Evolutionary conservation across 306 rosid species (phyloP), one percentile per base, ranked within the genome.

Genomic region (Quercus engelmannii): DNA sequence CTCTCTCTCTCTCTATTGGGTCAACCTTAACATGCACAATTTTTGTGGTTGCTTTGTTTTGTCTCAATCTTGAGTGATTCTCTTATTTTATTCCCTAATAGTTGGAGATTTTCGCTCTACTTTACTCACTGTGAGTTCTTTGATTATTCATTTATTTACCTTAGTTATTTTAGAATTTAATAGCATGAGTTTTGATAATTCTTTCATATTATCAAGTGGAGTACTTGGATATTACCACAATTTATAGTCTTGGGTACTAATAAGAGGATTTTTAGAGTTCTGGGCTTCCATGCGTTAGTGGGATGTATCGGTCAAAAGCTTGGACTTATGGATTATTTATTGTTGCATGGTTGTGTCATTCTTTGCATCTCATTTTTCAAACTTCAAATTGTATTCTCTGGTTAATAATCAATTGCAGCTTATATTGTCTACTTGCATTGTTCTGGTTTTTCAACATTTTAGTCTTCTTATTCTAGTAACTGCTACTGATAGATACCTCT

Each of bases 271-370:
- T 59, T 78, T 30, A 43, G 69, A 80, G 62, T 63, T 81, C 19
- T 74, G 77, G 80, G 69, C 73, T 70, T 54, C 70, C 14, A 3
- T 74, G 17, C 46, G 7, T 38, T 79, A 35, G 73, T 18, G 71
- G 64, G 87, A 92, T 94, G 99, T 62, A 65, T 91, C 90, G 7
- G 56, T 80, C 89, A 74, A 86, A 74, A 81, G 81, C 81, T 67
- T 82, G 87, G 86, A 74, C 73, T 26, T 83, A 18, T 80, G 83
- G 35, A 78, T 72, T 78, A 69, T 26, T 87, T 72, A 72, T 86
- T 78, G 55, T 73, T 58, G 20, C 83, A 74, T 87, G 84, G 80
- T 86, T 88, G 78, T 85, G 82, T 20, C 92, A 84, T 83, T 87
- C 77, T 84, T 80, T 84, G 31, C 82, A 65, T 15, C 75, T 77